phyloP scores from a whole-genome alignment of 768 basidiomycete species.

The Clathrus columnatus region DNA sequence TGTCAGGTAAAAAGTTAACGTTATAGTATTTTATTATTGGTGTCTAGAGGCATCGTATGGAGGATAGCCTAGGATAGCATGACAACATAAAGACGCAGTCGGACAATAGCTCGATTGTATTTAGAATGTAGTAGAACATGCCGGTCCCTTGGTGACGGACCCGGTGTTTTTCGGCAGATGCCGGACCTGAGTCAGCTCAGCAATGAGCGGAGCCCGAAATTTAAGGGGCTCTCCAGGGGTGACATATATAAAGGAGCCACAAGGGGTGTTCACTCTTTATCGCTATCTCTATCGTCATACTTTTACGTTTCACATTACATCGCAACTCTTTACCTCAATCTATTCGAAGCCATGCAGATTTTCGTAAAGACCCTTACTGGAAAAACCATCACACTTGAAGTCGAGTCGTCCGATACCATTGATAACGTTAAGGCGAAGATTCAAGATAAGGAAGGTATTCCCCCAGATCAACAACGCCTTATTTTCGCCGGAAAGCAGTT shows the following conservation, averaged over 20 bases:
- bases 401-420: conserved; percentile 94
- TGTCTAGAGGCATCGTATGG: too few relatives aligned
- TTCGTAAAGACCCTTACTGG: conserved; percentile 89
- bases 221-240: too few relatives aligned
- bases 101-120: neutral
- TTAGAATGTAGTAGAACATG: neutral
- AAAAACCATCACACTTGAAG: conserved; percentile 98
- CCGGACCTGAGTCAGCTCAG: too few relatives aligned
- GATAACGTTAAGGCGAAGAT: conserved; percentile 89
- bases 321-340: conserved; percentile 16
- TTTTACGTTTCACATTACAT: neutral
- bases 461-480: conserved; percentile 90
- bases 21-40: too few relatives aligned
- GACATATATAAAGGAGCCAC: neutral
- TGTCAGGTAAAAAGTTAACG: too few relatives aligned
- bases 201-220: too few relatives aligned
- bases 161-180: neutral
- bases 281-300: neutral
- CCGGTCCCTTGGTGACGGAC: neutral
- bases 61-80: too few relatives aligned
- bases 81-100: too few relatives aligned
- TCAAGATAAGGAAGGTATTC: conserved; percentile 81
- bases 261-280: too few relatives aligned
- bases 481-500: conserved; percentile 99
- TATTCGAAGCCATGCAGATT: conserved; percentile 43